Conservation (phyloP, 2,329 filamentous ascomycete genomes). For the Cladosporium austrohemisphaericum region DNA sequence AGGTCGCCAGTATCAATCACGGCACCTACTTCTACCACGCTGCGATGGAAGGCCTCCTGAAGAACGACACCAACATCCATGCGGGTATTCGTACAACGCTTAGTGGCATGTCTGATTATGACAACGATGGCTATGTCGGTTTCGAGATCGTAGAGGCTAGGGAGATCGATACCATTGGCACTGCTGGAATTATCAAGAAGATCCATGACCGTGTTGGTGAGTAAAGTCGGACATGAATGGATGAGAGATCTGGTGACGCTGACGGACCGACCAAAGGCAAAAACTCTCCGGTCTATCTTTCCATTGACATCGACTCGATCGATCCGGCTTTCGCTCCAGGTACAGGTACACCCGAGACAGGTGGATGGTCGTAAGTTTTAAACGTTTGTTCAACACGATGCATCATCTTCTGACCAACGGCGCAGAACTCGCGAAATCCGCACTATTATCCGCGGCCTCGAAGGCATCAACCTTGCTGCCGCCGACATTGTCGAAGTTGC, state of each 20-base stretch:
- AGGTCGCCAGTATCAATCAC: constrained; percentile 76
- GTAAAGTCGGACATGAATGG: background rate
- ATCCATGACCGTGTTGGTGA: constrained; percentile 71
- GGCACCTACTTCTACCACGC: constrained; percentile 89
- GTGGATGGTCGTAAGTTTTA: constrained; percentile 62
- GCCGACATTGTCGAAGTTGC: constrained; percentile 73
- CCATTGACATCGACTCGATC: constrained; percentile 82
- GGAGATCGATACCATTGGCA: constrained; percentile 65
- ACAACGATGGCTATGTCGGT: constrained; percentile 79
- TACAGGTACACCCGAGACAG: constrained; percentile 72
- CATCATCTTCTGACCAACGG: background rate
- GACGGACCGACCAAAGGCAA: constrained; percentile 29
- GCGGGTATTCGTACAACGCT: constrained; percentile 82
- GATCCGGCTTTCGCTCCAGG: constrained; percentile 78
- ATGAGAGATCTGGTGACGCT: background rate
- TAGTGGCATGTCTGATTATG: constrained; percentile 73
- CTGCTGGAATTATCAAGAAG: constrained; percentile 70
- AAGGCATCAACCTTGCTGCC: constrained; percentile 65
- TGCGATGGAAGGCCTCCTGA: constrained; percentile 69
- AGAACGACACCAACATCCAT: constrained; percentile 82
- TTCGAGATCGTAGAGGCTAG: constrained; percentile 77
- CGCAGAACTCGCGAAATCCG: constrained; percentile 61
- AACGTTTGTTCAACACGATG: too few relatives aligned
- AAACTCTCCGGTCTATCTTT: constrained; percentile 72
- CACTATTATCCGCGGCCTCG: constrained; percentile 66